A percentile compares a stretch with the other conserved stretches of the same genome.
These are phyloP conservation scores for Lophiotrema nucula DNA, from an alignment of 495 filamentous ascomycete genomes.

Conservation along the genomic window DNA sequence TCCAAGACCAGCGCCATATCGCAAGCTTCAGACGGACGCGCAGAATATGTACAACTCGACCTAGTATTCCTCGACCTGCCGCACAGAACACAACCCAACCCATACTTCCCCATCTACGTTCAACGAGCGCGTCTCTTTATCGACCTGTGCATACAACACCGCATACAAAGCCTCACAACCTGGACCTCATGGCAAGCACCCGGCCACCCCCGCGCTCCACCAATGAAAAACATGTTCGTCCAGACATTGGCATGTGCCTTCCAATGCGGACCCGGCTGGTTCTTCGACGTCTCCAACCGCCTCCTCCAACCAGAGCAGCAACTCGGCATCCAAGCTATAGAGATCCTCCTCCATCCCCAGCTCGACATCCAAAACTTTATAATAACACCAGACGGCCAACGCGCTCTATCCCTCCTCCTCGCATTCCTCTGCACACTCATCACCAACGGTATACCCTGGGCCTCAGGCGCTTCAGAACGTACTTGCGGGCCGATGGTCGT, in stretches of 20 bases:
- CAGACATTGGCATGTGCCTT: constrained; percentile 35
- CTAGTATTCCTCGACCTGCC: constrained; percentile 34
- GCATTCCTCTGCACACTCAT: constrained; percentile 11
- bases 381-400: not conserved
- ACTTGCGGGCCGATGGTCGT: constrained; percentile 16
- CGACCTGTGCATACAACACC: constrained; percentile 24
- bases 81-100: constrained; percentile 7
- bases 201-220: constrained; percentile 24
- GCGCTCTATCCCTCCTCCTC: not conserved
- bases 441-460: constrained; percentile 26
- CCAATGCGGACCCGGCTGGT: constrained; percentile 36
- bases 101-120: constrained; percentile 20
- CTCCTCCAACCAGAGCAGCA: not conserved
- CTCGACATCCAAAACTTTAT: constrained; percentile 6
- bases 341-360: constrained; percentile 13
- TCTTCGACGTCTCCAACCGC: constrained; percentile 26
- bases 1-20: constrained; percentile 10
- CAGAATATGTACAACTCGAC: constrained; percentile 36
- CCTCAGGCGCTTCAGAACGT: constrained; percentile 10
- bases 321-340: constrained; percentile 3
- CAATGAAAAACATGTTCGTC: constrained; percentile 34
- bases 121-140: constrained; percentile 26
- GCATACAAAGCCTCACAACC: not conserved
- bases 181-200: constrained; percentile 14
- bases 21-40: constrained; percentile 19